Conservation (phyloP, 345 rosid species). For the Aegle marmelos region DNA sequence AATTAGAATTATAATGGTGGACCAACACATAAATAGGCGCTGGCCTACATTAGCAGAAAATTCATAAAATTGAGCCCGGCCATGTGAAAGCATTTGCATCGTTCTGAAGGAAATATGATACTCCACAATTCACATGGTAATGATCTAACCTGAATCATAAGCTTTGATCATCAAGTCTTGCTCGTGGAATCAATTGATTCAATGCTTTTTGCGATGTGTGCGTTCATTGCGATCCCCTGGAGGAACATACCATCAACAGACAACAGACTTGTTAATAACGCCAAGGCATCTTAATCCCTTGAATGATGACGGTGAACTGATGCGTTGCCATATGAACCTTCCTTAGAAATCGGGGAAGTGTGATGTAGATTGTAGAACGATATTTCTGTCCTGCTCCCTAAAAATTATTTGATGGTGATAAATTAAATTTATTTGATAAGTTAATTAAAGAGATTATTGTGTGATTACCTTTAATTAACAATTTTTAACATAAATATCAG, state of each 20-base stretch:
- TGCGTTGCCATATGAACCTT: no score
- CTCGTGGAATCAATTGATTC: background rate
- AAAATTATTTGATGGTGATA: no score
- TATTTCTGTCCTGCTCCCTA: no score
- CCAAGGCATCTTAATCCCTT: background rate
- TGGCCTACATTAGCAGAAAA: background rate
- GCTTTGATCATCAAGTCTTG: conserved; percentile 1
- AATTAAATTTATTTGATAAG: no score
- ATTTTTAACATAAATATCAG: no score
- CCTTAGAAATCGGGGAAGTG: no score
- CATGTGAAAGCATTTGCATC: background rate
- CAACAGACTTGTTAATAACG: background rate
- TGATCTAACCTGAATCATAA: background rate
- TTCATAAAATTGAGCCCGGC: background rate
- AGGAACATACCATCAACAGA: no score
- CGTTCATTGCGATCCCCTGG: no score
- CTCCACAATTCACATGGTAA: background rate
- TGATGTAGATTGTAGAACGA: no score
- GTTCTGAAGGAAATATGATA: background rate
- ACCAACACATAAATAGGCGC: background rate
- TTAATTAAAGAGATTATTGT: no score
- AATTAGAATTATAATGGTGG: background rate
- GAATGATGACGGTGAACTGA: background rate
- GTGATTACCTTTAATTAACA: no score
- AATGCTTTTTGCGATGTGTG: background rate